These are phyloP conservation scores for Populus nigra DNA, from an alignment of 345 rosid species.

Conservation along the genomic window DNA sequence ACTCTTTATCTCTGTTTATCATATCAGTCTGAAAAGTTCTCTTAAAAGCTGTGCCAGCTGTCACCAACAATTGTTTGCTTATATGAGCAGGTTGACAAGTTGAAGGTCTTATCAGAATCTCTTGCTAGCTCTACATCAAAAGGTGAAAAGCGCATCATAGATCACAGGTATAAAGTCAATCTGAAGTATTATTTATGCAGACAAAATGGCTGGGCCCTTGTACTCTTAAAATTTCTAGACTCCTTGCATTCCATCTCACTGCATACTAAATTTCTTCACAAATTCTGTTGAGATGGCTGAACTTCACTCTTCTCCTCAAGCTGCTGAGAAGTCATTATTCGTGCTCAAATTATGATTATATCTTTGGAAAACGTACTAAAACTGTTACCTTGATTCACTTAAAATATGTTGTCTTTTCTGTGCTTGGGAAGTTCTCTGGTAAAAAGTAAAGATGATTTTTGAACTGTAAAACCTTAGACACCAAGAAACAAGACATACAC, in stretches of 20 bases:
- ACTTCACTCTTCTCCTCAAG: background rate
- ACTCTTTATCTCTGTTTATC: background rate
- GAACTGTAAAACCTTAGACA: background rate
- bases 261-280: background rate
- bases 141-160: slow-evolving; percentile 85
- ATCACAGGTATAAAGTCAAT: slow-evolving; percentile 57
- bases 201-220: background rate
- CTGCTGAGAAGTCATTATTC: background rate
- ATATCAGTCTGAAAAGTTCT: background rate
- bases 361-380: background rate
- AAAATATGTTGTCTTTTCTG: background rate
- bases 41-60: slow-evolving; percentile 2
- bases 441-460: background rate
- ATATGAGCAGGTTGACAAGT: slow-evolving; percentile 71
- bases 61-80: slow-evolving; percentile 5
- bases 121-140: slow-evolving; percentile 69
- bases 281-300: background rate
- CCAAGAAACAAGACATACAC: background rate
- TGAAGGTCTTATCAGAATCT: slow-evolving; percentile 88
- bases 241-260: background rate
- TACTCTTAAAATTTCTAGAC: background rate
- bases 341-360: background rate
- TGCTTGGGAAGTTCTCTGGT: background rate
- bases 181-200: background rate
- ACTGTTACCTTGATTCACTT: background rate